phyloP scores from a whole-genome alignment of 2,329 filamentous ascomycete species.

The Dryadomyces quercus-mongolicae region DNA sequence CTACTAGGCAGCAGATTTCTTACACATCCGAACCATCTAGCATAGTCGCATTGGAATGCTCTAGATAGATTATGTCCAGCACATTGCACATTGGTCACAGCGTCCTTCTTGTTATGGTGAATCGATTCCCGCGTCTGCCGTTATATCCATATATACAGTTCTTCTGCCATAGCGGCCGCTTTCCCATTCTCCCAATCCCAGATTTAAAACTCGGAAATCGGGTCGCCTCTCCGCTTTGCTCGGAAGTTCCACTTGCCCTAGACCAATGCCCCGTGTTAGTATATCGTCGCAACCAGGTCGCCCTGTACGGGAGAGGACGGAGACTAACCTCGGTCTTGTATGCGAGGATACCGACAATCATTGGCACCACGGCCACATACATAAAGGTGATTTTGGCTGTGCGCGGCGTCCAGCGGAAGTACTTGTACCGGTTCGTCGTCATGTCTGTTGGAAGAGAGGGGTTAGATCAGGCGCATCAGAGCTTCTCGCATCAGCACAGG shows the following conservation, averaged over 20 bases:
- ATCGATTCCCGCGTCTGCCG: neutral
- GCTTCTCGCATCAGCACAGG: neutral
- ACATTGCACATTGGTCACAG: too few species aligned
- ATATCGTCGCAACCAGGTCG: neutral
- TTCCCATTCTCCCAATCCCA: neutral
- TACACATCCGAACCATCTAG: too few species aligned
- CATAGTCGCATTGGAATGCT: too few species aligned
- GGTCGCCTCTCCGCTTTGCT: constrained; percentile 79
- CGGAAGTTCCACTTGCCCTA: constrained; percentile 80
- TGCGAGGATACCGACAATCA: constrained; percentile 55
- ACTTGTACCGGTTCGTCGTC: constrained; percentile 75
- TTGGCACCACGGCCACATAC: constrained; percentile 64
- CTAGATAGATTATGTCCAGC: too few species aligned
- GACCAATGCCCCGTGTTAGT: neutral
- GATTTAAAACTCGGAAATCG: constrained; percentile 62
- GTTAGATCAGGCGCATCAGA: neutral
- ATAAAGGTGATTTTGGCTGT: constrained; percentile 70
- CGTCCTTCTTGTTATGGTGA: neutral
- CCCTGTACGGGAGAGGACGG: neutral
- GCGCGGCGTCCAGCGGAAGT: constrained; percentile 85
- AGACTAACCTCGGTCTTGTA: constrained; percentile 79
- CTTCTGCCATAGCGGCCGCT: neutral
- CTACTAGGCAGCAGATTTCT: too few species aligned
- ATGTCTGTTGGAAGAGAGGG: constrained; percentile 47
- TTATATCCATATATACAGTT: constrained; percentile 28